Percentiles rank a stretch among this genome's conserved stretches.
Conservation (phyloP, 75 land plant genomes). For the Isoetes taiwanensis region DNA sequence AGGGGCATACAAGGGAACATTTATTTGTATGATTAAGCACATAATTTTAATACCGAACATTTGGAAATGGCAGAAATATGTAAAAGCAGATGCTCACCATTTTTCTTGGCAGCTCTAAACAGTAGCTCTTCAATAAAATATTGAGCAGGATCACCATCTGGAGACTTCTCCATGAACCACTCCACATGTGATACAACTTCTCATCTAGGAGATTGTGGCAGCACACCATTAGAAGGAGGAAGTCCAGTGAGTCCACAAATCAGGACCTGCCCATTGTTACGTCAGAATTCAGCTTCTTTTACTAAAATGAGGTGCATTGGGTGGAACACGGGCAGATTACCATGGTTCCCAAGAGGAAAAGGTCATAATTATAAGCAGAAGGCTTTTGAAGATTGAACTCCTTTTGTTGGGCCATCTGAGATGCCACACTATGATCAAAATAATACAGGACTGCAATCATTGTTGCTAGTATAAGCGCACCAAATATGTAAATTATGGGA, state of each 20-base stretch:
- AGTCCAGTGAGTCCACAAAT: background rate
- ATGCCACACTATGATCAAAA: constrained; percentile 79
- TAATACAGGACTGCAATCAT: constrained; percentile 80
- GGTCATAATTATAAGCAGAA: constrained; percentile 70
- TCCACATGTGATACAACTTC: constrained; percentile 93
- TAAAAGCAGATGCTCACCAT: no score
- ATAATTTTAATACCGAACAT: no score
- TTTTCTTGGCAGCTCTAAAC: constrained; percentile 92
- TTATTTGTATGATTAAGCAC: no score
- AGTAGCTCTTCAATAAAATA: constrained; percentile 94
- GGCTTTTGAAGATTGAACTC: constrained; percentile 78
- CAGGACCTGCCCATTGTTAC: no score
- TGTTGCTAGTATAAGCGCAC: constrained; percentile 58
- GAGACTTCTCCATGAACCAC: constrained; percentile 57
- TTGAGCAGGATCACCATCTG: constrained; percentile 99
- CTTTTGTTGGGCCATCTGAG: constrained; percentile 81
- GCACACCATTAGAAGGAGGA: constrained; percentile 2
- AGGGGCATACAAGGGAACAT: no score
- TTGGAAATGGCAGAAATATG: no score
- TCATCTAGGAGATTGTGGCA: constrained; percentile 10
- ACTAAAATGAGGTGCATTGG: no score
- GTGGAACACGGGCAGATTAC: no score
- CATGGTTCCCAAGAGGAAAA: constrained; percentile 49
- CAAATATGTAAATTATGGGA: constrained; percentile 44
- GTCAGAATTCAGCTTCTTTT: no score